These are phyloP conservation scores for Cornus florida DNA, from an alignment of 148 eudicot species.

Conservation along the genomic window DNA sequence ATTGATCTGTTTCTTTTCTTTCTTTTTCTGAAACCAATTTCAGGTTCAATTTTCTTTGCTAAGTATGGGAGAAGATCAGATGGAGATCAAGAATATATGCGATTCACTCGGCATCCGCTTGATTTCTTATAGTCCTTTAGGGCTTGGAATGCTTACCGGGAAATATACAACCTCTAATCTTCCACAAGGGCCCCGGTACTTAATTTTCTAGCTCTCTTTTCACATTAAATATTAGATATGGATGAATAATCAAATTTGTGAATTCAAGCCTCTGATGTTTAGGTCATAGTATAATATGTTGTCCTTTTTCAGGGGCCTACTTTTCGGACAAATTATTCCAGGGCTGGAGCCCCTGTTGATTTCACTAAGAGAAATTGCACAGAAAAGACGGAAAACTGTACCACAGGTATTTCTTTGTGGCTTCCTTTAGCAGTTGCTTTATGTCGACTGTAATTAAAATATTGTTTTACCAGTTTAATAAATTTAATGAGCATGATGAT, in stretches of 20 bases:
- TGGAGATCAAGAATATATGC: slow-evolving; percentile 71
- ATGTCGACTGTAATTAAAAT: not conserved
- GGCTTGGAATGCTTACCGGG: slow-evolving; percentile 98
- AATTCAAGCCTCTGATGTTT: not conserved
- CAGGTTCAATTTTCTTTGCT: slow-evolving; percentile 91
- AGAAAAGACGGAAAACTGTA: slow-evolving; percentile 63
- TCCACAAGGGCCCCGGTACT: slow-evolving; percentile 84
- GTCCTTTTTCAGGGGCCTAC: slow-evolving; percentile 53
- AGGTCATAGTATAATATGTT: not conserved
- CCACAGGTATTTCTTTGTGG: slow-evolving; percentile 54
- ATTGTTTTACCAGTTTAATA: not conserved
- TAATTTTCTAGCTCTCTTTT: not conserved
- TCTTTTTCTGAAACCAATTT: not conserved
- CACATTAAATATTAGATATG: not conserved
- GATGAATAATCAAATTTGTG: not conserved
- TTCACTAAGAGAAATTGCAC: slow-evolving; percentile 60
- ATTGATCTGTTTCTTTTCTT: not conserved
- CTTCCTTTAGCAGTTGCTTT: not conserved
- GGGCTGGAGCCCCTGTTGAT: slow-evolving; percentile 78
- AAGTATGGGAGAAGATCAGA: slow-evolving; percentile 86
- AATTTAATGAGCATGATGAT: not conserved
- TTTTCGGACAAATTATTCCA: slow-evolving; percentile 82
- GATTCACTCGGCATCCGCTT: slow-evolving; percentile 73
- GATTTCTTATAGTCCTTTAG: slow-evolving; percentile 87
- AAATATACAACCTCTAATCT: slow-evolving; percentile 70